These are phyloP conservation scores for Tolypocladium tropicale DNA, from an alignment of 2,329 filamentous ascomycete species.

Conservation along the genomic window DNA sequence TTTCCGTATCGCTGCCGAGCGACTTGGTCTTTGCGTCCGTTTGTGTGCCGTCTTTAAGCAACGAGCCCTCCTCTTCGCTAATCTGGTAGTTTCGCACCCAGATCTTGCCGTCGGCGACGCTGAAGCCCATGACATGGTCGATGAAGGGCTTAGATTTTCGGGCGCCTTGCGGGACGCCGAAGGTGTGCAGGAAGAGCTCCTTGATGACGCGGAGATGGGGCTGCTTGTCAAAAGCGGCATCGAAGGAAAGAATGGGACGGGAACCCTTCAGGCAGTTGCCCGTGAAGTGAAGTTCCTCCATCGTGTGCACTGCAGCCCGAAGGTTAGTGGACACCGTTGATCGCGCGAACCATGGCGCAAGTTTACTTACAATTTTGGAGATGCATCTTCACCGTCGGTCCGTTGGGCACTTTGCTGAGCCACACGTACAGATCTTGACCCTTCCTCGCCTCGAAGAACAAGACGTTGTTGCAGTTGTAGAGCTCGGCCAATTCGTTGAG, in stretches of 20 bases:
- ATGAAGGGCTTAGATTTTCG: conserved; percentile 92
- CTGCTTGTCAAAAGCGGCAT: conserved; percentile 71
- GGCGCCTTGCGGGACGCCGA: conserved; percentile 82
- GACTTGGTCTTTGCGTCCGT: conserved; percentile 25
- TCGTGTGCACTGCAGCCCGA: conserved; percentile 66
- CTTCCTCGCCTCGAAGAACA: conserved; percentile 94
- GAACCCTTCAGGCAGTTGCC: conserved; percentile 95
- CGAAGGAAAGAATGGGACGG: conserved; percentile 83
- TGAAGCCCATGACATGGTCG: conserved; percentile 91
- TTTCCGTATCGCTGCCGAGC: conserved; percentile 55
- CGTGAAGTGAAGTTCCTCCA: conserved; percentile 93
- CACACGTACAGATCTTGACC: conserved; percentile 90
- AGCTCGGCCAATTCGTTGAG: conserved; percentile 68
- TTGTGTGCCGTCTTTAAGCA: conserved; percentile 34
- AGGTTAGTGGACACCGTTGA: conserved; percentile 11
- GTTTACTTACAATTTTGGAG: conserved; percentile 57
- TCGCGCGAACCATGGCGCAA: no score
- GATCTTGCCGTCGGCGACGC: conserved; percentile 82
- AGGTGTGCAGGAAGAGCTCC: conserved; percentile 81
- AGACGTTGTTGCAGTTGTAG: conserved; percentile 88
- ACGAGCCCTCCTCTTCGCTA: conserved; percentile 63
- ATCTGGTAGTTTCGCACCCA: conserved; percentile 96
- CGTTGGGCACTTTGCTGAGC: conserved; percentile 79
- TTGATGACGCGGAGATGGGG: conserved; percentile 77
- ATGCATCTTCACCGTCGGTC: conserved; percentile 55